Percentiles rank a stretch among this genome's conserved stretches.
Conservation (phyloP, 2,329 filamentous ascomycete species). For the Cladophialophora psammophila region DNA sequence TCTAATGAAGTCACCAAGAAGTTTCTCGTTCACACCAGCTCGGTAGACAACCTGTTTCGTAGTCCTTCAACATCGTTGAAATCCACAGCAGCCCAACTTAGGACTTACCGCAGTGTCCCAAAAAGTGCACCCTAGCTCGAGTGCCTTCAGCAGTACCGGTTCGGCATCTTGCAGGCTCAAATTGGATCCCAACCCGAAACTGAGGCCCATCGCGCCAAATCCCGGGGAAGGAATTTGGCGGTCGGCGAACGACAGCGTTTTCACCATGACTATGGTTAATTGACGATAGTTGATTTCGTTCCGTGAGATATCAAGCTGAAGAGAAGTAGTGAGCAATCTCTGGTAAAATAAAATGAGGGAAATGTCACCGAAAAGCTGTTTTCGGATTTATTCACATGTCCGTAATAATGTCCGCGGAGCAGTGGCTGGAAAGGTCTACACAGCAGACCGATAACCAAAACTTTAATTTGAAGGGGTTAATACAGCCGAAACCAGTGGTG, state of each 20-base stretch:
- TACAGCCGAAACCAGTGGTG: too few relatives aligned
- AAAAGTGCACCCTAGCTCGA: conserved; percentile 57
- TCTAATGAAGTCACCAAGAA: conserved; percentile 59
- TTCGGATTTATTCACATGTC: too few relatives aligned
- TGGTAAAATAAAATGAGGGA: too few relatives aligned
- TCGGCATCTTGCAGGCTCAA: conserved; percentile 56
- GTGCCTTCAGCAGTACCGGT: conserved; percentile 58
- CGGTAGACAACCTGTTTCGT: conserved; percentile 53
- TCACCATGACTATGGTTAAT: conserved; percentile 45
- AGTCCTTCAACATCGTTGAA: background rate
- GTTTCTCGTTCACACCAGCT: conserved; percentile 59
- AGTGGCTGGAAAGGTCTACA: too few relatives aligned
- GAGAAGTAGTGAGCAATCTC: too few relatives aligned
- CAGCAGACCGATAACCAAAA: too few relatives aligned
- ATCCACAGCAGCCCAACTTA: background rate
- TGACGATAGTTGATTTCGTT: too few relatives aligned
- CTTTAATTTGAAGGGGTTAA: too few relatives aligned
- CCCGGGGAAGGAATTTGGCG: conserved; percentile 53
- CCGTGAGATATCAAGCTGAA: too few relatives aligned
- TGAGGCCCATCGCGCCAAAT: conserved; percentile 61
- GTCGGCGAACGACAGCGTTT: conserved; percentile 51
- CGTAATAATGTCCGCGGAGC: too few relatives aligned
- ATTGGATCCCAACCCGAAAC: conserved; percentile 53
- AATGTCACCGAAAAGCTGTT: too few relatives aligned
- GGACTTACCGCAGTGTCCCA: conserved; percentile 55